Evolutionary conservation across 108 stramenopile species (phyloP), one percentile per base, ranked within the genome.

Genomic region (Skeletonema marinoi): DNA sequence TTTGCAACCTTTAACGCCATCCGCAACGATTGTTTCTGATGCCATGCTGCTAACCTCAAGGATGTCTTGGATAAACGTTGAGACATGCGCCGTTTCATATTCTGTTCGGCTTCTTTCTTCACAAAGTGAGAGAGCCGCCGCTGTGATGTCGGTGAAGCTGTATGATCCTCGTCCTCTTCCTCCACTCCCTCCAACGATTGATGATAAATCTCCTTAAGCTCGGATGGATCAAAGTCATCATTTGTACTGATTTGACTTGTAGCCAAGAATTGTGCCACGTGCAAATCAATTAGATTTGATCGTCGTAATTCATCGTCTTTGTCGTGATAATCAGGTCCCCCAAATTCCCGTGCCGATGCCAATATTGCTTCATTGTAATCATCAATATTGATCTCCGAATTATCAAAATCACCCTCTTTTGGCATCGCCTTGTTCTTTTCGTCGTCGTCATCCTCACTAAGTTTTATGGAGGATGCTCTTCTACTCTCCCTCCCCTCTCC

Each of bases 1-100:
- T 78, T 35, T 35, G 77, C 77, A 30, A 78, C 36, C 25, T 38
- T 50, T 13, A 71, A 11, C 11, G 77, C 77, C 38, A 30, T 70
- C 2, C 44, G 46, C 64, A 71, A 42, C 13, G 69, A 39, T n/a
- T 71, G 70, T 11, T 78, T 78, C 10, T 78, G 48, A 65, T 70
- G 70, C 77, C 77, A 78, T 19, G 73, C 62, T 32, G 63, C 25
- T 17, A 74, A 33, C 39, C 29, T 63, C 61, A 61, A 14, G 32
- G 72, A 30, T 7, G 72, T 70, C 17, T 14, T 16, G 29, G 69
- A 70, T 19, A n/a, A 29, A 9, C 69, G 69, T 14, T 14, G 16
- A 10, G 69, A 70, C 19, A 6, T 32, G 25, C 69, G 69, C 14
- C 50, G 48, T 4, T 48, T 32, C 14, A 56, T 32, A 19, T 46